Evolutionary conservation across 2,329 filamentous ascomycete genomes (phyloP).

Genomic region (Colletotrichum musae): DNA sequence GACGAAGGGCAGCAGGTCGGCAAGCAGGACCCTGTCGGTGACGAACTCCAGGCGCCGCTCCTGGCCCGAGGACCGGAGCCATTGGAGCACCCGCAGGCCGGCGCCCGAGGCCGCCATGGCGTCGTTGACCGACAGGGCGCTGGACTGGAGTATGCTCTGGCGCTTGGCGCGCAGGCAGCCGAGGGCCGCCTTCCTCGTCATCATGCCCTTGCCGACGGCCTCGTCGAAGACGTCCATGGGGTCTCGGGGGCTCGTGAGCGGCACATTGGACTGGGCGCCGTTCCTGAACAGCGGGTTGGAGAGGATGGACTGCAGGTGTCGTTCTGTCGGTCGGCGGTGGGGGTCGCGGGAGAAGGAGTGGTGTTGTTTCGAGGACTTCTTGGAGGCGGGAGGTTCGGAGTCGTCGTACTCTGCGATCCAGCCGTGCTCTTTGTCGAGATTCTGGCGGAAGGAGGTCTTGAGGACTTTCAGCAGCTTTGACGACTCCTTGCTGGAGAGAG

Average conservation of each 20-base stretch:
- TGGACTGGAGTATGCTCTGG: slow-evolving; percentile 55
- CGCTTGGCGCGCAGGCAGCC: slow-evolving; percentile 67
- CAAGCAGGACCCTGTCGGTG: slow-evolving; percentile 54
- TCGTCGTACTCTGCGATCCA: slow-evolving; percentile 51
- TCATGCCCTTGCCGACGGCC: slow-evolving; percentile 69
- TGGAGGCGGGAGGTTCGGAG: slow-evolving; percentile 37
- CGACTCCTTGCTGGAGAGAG: slow-evolving; percentile 65
- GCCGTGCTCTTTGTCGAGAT: slow-evolving; percentile 72
- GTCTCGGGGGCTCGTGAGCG: slow-evolving; percentile 48
- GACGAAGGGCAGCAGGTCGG: slow-evolving; percentile 63
- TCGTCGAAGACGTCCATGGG: slow-evolving; percentile 70
- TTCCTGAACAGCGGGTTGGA: slow-evolving; percentile 68
- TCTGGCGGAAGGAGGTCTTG: slow-evolving; percentile 70
- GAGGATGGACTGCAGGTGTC: slow-evolving; percentile 70
- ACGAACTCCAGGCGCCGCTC: slow-evolving; percentile 64
- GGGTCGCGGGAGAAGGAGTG: slow-evolving; percentile 29
- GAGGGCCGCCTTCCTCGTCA: slow-evolving; percentile 67
- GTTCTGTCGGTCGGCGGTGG: slow-evolving; percentile 58
- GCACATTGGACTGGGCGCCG: slow-evolving; percentile 46
- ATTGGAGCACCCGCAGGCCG: slow-evolving; percentile 64
- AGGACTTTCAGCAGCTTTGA: slow-evolving; percentile 69
- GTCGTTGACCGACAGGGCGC: slow-evolving; percentile 49
- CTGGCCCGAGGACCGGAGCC: slow-evolving; percentile 66
- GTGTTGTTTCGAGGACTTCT: slow-evolving; percentile 18
- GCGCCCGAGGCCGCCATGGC: slow-evolving; percentile 60